Evolutionary conservation across 352 stramenopile genomes (phyloP).

Genomic region (Albugo candida): DNA sequence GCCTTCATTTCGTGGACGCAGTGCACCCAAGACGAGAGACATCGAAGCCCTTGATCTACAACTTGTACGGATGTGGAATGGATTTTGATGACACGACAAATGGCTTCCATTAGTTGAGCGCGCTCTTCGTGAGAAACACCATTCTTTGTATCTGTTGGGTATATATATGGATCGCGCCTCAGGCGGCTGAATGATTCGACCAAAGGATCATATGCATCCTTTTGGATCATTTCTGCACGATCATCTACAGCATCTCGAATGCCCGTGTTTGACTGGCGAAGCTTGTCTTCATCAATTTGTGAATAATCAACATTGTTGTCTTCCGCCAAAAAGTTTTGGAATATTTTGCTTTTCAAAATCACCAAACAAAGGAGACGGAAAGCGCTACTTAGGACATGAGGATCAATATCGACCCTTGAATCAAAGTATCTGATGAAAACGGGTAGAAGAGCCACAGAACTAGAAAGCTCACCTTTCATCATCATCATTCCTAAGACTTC

Average conservation of each 20-base stretch:
- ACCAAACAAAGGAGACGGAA: conserved; percentile 28
- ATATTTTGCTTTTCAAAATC: conserved; percentile 25
- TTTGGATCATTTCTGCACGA: too few species aligned
- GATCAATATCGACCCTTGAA: conserved; percentile 19
- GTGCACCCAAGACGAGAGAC: conserved; percentile 23
- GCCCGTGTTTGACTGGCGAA: too few species aligned
- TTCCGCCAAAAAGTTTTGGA: conserved; percentile 20
- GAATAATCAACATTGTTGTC: too few species aligned
- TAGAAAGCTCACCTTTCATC: conserved; percentile 16
- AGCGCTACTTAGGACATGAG: conserved; percentile 19
- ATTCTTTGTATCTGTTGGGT: too few species aligned
- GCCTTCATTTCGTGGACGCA: conserved; percentile 6
- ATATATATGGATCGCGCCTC: too few species aligned
- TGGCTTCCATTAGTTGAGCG: conserved; percentile 18
- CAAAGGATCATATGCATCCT: too few species aligned
- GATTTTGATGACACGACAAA: conserved; percentile 33
- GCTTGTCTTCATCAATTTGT: too few species aligned
- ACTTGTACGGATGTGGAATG: conserved; percentile 21
- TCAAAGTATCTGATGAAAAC: conserved; percentile 33
- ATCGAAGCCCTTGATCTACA: conserved; percentile 18
- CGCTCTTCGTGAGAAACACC: background rate
- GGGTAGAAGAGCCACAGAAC: conserved; percentile 14
- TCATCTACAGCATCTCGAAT: too few species aligned
- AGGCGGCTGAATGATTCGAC: too few species aligned
- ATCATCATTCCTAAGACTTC: conserved; percentile 36